Base-by-base conservation (phyloP, 768 basidiomycete species). In the Epithele typhae region DNA sequence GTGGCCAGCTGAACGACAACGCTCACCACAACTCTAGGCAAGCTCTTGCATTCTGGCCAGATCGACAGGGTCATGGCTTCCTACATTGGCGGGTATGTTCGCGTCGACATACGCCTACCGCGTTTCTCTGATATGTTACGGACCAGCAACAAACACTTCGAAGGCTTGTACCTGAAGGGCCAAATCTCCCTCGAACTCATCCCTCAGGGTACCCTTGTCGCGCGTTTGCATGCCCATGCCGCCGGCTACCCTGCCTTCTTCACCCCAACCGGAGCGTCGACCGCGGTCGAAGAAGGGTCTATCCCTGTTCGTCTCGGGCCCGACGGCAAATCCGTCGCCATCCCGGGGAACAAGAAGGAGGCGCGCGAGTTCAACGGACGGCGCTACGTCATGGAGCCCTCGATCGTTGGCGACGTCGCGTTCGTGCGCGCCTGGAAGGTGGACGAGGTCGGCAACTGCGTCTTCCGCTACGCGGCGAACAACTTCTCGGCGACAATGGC, bases 181-280 rank as follows among this genome's bases (percentile, higher is more conserved):
- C 67, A 84, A 53, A 84, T 95, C 48, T 82, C 85, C 8, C 69
- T 94, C 27, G 92, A 95, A 58, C 82, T 95, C 18, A 88, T 90
- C 22, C 92, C 93, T 3, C 92, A 96, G 67, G 92, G 92, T 9
- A 93, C 91, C 12, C 79, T 96, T 36, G 82, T 85, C 14, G 92
- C 93, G 60, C 84, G 92, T 48, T 73, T 93, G 50, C 84, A 92
- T 27, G 87, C 92, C 6, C 87, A 90, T 47, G 92, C 90, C 8
- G 87, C 90, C 10, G 92, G 92, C 41, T 91, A 92, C 49, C 92
- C 92, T 15, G 91, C 86, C n/a, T 92, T 96, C 72, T 94, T 74
- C 67, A 95, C 90, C 5, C 92, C 92, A 14, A 92, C 92, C 0
- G 92, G 93, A 14, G 88, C 89, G 7, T 78, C 77, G 18, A 93